These are phyloP conservation scores for Boletus reticuloceps DNA, from an alignment of 768 basidiomycete species.

Conservation along the genomic window DNA sequence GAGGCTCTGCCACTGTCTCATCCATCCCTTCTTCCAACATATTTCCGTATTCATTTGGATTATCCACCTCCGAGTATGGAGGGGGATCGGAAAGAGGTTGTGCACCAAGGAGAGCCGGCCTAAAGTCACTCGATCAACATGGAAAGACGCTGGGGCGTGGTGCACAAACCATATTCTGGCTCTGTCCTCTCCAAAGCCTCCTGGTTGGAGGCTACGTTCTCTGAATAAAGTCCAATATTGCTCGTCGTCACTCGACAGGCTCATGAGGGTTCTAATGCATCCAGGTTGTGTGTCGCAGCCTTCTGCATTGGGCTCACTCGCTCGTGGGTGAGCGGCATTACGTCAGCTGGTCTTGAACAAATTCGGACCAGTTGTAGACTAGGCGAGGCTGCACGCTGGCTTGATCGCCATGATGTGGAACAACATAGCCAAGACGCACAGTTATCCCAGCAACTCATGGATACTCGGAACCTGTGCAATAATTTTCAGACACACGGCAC, in stretches of 20 bases:
- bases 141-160: slow-evolving; percentile 1
- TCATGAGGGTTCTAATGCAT: slow-evolving; percentile 20
- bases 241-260: slow-evolving; percentile 19
- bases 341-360: slow-evolving; percentile 15
- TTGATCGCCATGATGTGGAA: background rate
- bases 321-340: slow-evolving; percentile 10
- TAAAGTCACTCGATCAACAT: slow-evolving; percentile 21
- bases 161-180: slow-evolving; percentile 51
- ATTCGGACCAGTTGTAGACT: slow-evolving; percentile 1
- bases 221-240: slow-evolving; percentile 49
- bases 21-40: background rate
- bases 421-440: too few species aligned
- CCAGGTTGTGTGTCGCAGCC: background rate
- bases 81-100: slow-evolving; percentile 41
- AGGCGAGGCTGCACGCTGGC: background rate
- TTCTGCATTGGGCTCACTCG: background rate
- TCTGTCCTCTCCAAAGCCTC: slow-evolving; percentile 64
- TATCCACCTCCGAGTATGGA: slow-evolving; percentile 25
- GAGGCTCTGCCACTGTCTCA: slow-evolving; percentile 29
- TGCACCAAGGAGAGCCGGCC: slow-evolving; percentile 30
- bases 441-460: too few species aligned
- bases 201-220: slow-evolving; percentile 47
- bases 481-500: too few species aligned
- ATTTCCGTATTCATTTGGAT: slow-evolving; percentile 1
- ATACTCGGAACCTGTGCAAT: too few species aligned